These are phyloP conservation scores for Sonneratia caseolaris DNA, from an alignment of 345 rosid species.

Conservation along the genomic window DNA sequence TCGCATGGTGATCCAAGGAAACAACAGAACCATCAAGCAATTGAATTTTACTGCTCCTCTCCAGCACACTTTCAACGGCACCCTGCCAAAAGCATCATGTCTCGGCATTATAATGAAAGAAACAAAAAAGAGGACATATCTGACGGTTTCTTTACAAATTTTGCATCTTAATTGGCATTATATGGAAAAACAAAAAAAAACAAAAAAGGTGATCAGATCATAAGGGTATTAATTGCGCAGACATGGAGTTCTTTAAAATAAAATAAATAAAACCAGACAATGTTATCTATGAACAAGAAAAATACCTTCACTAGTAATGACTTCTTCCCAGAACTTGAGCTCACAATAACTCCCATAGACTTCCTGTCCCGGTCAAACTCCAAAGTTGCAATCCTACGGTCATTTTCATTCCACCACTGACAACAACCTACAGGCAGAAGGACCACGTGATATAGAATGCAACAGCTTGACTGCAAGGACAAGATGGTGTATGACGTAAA, in stretches of 20 bases:
- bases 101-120: neutral
- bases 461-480: neutral
- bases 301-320: slow-evolving; percentile 56
- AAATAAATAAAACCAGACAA: neutral
- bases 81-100: slow-evolving; percentile 35
- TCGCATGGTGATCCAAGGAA: slow-evolving; percentile 31
- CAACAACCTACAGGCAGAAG: slow-evolving; percentile 36
- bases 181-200: neutral
- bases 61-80: slow-evolving; percentile 64
- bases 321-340: slow-evolving; percentile 32
- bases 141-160: neutral
- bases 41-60: slow-evolving; percentile 52
- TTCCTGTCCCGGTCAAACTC: slow-evolving; percentile 69
- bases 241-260: neutral
- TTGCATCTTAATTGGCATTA: neutral
- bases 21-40: slow-evolving; percentile 60
- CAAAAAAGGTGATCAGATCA: neutral
- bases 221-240: neutral
- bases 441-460: too few relatives aligned
- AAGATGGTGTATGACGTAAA: neutral
- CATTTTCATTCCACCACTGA: slow-evolving; percentile 42
- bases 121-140: neutral
- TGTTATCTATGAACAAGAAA: neutral
- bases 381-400: slow-evolving; percentile 51
- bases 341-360: slow-evolving; percentile 67